phyloP scores from a whole-genome alignment of 2,329 filamentous ascomycete genomes.

The Fusarium sp. region DNA sequence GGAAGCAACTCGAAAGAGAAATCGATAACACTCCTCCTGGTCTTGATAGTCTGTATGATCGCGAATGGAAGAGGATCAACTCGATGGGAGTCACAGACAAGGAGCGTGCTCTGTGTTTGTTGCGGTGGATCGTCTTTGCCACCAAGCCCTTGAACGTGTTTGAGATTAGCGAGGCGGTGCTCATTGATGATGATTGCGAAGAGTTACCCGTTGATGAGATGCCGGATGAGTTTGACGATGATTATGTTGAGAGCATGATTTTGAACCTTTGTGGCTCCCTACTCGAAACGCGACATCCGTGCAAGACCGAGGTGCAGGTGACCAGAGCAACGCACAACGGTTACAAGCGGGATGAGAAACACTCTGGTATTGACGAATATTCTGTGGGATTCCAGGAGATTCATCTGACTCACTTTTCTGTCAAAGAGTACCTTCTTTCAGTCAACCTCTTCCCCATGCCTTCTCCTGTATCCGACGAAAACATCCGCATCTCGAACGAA shows the following conservation, averaged over 20 bases:
- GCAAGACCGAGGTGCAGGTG: fast-evolving
- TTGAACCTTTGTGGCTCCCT: not conserved
- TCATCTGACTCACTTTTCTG: constrained; percentile 8
- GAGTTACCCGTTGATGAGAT: fast-evolving
- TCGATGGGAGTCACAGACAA: not conserved
- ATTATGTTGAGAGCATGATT: constrained; percentile 3
- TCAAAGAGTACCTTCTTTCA: not conserved
- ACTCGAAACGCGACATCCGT: not conserved
- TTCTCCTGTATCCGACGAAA: fast-evolving
- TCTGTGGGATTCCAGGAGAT: fast-evolving
- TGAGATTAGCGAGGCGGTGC: not conserved
- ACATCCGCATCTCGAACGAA: fast-evolving
- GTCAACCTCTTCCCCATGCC: fast-evolving
- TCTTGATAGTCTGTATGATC: constrained; percentile 46
- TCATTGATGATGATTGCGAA: fast-evolving
- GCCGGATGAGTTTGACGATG: not conserved
- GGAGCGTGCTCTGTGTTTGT: constrained; percentile 42
- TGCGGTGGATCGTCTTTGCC: constrained; percentile 48
- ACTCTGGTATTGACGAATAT: no score
- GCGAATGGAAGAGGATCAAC: constrained; percentile 46
- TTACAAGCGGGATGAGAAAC: fast-evolving
- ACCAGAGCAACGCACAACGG: fast-evolving
- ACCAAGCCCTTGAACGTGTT: constrained; percentile 14
- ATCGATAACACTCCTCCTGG: constrained; percentile 46
- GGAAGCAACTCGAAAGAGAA: constrained; percentile 44